A percentile compares a stretch with the other conserved stretches of the same genome.
Conservation (phyloP, 2,329 filamentous ascomycete species). For the Coniochaeta sp. region DNA sequence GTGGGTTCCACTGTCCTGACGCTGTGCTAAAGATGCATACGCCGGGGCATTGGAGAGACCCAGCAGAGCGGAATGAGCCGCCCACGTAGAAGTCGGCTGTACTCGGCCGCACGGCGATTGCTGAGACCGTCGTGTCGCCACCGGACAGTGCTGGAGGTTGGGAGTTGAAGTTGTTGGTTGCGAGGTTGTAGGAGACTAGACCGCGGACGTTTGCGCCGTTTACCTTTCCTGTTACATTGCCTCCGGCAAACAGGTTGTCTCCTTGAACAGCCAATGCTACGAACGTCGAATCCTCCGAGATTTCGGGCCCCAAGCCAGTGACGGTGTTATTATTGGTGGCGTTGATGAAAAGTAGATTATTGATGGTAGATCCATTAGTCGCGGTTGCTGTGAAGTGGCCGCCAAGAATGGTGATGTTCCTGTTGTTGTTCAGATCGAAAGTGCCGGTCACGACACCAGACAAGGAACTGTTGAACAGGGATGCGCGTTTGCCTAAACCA, state of each 20-base stretch:
- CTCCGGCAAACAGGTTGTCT: slow-evolving; percentile 73
- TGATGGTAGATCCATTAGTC: slow-evolving; percentile 60
- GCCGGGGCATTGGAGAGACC: slow-evolving; percentile 71
- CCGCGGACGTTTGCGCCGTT: slow-evolving; percentile 58
- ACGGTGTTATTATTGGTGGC: slow-evolving; percentile 54
- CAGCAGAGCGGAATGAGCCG: slow-evolving; percentile 76
- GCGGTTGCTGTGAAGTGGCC: slow-evolving; percentile 74
- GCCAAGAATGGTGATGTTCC: slow-evolving; percentile 80
- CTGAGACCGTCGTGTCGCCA: slow-evolving; percentile 61
- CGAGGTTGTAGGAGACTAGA: slow-evolving; percentile 72
- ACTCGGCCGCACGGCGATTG: slow-evolving; percentile 65
- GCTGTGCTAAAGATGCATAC: slow-evolving; percentile 73
- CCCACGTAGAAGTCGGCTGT: slow-evolving; percentile 75
- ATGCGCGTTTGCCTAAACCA: slow-evolving; percentile 37
- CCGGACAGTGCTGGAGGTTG: slow-evolving; percentile 75
- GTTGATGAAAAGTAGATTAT: slow-evolving; percentile 80
- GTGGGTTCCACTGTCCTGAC: slow-evolving; percentile 69
- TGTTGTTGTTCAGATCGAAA: slow-evolving; percentile 62
- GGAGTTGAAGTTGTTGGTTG: slow-evolving; percentile 50
- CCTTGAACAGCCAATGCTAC: slow-evolving; percentile 59
- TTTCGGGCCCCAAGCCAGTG: slow-evolving; percentile 58
- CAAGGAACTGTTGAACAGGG: slow-evolving; percentile 29
- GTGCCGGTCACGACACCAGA: slow-evolving; percentile 69
- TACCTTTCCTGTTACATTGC: slow-evolving; percentile 65
- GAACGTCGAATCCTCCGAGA: slow-evolving; percentile 69